Percentiles rank a stretch among this genome's conserved stretches.
Evolutionary conservation across 208 protist genomes (phyloP).

Genomic region (Trichomonas vaginalis): DNA sequence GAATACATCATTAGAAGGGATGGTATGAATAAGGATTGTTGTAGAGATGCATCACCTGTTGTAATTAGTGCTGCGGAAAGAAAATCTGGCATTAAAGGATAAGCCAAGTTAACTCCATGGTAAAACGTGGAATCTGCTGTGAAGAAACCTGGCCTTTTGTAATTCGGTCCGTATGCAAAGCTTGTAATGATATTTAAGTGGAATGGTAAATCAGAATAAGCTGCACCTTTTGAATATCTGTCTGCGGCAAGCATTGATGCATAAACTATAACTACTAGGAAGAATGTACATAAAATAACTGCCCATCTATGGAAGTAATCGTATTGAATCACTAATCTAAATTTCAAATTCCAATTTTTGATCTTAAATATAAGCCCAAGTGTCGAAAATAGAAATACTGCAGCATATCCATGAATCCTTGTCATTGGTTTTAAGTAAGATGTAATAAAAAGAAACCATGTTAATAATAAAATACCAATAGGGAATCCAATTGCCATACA

Average conservation of each 20-base stretch:
- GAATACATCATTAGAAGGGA: background rate
- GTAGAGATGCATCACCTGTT: background rate
- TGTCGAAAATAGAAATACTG: background rate
- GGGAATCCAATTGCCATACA: background rate
- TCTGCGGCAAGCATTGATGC: background rate
- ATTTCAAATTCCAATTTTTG: background rate
- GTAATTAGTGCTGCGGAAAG: background rate
- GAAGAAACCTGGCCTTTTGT: background rate
- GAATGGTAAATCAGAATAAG: slow-evolving; percentile 9
- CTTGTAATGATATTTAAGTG: background rate
- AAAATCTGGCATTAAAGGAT: slow-evolving; percentile 6
- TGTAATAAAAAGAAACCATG: background rate
- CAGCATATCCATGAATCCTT: background rate
- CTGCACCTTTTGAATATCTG: background rate
- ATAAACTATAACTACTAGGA: background rate
- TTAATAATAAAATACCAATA: background rate
- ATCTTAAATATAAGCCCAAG: background rate
- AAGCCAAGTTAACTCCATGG: background rate
- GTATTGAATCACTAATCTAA: background rate
- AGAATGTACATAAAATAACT: background rate
- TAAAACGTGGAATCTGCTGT: background rate
- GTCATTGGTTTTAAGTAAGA: background rate
- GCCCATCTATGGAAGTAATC: background rate
- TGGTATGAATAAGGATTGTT: background rate
- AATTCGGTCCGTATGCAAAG: background rate